phyloP scores from a whole-genome alignment of 2,329 filamentous ascomycete species.

The Daldinia eschscholtzii region DNA sequence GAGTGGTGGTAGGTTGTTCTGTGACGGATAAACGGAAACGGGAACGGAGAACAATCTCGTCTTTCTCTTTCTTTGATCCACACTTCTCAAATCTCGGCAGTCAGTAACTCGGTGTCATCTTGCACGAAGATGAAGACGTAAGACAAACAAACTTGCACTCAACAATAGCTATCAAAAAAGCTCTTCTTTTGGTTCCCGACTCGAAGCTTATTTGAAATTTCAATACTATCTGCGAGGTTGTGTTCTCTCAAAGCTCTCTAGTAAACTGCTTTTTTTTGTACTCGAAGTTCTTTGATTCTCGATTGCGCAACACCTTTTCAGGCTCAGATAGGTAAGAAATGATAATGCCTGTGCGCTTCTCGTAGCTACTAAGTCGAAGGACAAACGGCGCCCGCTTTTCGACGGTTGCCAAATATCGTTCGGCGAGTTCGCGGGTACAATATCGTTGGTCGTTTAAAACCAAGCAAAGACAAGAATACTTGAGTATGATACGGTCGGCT shows the following conservation, averaged over 20 bases:
- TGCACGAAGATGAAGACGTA: slow-evolving; percentile 22
- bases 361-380: slow-evolving; percentile 44
- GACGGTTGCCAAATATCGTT: slow-evolving; percentile 47
- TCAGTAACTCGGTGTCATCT: slow-evolving; percentile 29
- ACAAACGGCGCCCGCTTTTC: slow-evolving; percentile 46
- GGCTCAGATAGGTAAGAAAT: slow-evolving; percentile 47
- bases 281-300: slow-evolving; percentile 47
- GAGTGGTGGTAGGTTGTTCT: slow-evolving; percentile 25
- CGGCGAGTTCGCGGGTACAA: slow-evolving; percentile 43
- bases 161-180: slow-evolving; percentile 20
- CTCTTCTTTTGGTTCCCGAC: slow-evolving; percentile 36
- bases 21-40: slow-evolving; percentile 21
- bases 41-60: slow-evolving; percentile 14
- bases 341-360: slow-evolving; percentile 41
- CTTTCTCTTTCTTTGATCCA: slow-evolving; percentile 20
- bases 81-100: slow-evolving; percentile 19
- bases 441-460: slow-evolving; percentile 38
- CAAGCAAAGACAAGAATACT: slow-evolving; percentile 44
- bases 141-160: slow-evolving; percentile 38
- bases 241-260: slow-evolving; percentile 48
- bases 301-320: slow-evolving; percentile 52
- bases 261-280: slow-evolving; percentile 40
- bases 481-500: slow-evolving; percentile 42
- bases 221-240: slow-evolving; percentile 52
- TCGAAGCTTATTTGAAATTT: slow-evolving; percentile 49